Percentiles rank a stretch among this genome's conserved stretches.
Evolutionary conservation across 1,284 basidiomycete genomes (phyloP).

Genomic region (Fomitiporia mediterranea): DNA sequence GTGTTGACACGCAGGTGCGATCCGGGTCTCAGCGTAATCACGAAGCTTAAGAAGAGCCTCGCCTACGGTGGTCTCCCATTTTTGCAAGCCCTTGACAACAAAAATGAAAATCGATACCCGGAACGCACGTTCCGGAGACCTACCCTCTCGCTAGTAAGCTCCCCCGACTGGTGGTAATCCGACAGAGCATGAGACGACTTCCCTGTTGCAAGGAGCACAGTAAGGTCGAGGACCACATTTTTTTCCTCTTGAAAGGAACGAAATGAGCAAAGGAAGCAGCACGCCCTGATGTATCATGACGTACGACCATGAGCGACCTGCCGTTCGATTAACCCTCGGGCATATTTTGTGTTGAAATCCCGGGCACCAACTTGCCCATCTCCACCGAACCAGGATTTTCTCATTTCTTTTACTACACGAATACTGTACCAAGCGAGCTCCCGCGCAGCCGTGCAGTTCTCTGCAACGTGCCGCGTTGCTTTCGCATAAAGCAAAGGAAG

Average conservation of each 20-base stretch:
- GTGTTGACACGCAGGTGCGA: slow-evolving; percentile 70
- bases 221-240: slow-evolving; percentile 64
- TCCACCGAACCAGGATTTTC: slow-evolving; percentile 63
- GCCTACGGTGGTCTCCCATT: slow-evolving; percentile 71
- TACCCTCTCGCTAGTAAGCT: slow-evolving; percentile 78
- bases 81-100: slow-evolving; percentile 56
- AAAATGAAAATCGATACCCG: slow-evolving; percentile 23
- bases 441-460: slow-evolving; percentile 61
- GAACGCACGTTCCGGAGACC: slow-evolving; percentile 20
- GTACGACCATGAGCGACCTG: slow-evolving; percentile 63
- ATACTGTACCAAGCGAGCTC: slow-evolving; percentile 68
- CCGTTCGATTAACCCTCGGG: slow-evolving; percentile 54
- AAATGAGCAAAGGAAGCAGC: slow-evolving; percentile 18
- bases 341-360: slow-evolving; percentile 69
- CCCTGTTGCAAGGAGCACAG: slow-evolving; percentile 65
- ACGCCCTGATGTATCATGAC: slow-evolving; percentile 28
- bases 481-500: slow-evolving; percentile 55
- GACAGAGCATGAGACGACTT: slow-evolving; percentile 58
- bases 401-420: slow-evolving; percentile 67
- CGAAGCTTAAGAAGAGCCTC: slow-evolving; percentile 68
- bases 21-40: slow-evolving; percentile 62
- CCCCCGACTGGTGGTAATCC: slow-evolving; percentile 71
- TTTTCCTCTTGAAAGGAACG: slow-evolving; percentile 36
- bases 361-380: slow-evolving; percentile 60
- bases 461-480: slow-evolving; percentile 60